These are phyloP conservation scores for Phytophthora fragariae DNA, from an alignment of 352 stramenopile species.

Conservation along the genomic window DNA sequence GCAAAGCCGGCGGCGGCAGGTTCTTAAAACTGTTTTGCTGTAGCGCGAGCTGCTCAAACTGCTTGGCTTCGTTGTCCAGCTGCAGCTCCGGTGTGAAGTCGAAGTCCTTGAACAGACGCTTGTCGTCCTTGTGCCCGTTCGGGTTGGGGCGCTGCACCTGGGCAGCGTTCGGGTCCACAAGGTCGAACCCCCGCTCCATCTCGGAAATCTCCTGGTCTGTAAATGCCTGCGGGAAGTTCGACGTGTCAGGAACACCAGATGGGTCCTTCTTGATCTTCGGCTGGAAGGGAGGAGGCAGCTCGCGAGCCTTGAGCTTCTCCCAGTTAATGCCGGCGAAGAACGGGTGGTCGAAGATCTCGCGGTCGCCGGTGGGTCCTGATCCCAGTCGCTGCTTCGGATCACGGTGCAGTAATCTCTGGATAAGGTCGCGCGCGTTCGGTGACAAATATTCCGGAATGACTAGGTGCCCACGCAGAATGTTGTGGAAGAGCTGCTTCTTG, in stretches of 20 bases:
- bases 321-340: slow-evolving; percentile 91
- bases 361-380: slow-evolving; percentile 74
- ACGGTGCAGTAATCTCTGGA: slow-evolving; percentile 79
- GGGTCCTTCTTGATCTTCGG: slow-evolving; percentile 84
- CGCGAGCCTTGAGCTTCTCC: slow-evolving; percentile 81
- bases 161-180: slow-evolving; percentile 63
- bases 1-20: slow-evolving; percentile 67
- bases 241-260: slow-evolving; percentile 79
- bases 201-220: slow-evolving; percentile 90
- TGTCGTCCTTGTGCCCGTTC: slow-evolving; percentile 73
- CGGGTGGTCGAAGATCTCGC: slow-evolving; percentile 84
- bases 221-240: slow-evolving; percentile 88
- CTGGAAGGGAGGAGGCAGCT: slow-evolving; percentile 85
- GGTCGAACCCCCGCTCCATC: slow-evolving; percentile 82
- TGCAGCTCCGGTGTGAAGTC: slow-evolving; percentile 87
- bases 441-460: slow-evolving; percentile 85
- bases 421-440: slow-evolving; percentile 76
- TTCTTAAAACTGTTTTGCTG: slow-evolving; percentile 88
- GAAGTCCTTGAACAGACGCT: slow-evolving; percentile 87
- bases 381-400: slow-evolving; percentile 86
- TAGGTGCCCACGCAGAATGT: slow-evolving; percentile 85
- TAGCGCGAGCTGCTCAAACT: slow-evolving; percentile 87
- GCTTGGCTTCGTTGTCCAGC: slow-evolving; percentile 82
- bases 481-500: slow-evolving; percentile 92
- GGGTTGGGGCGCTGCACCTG: slow-evolving; percentile 66